Evolutionary conservation across 2,329 filamentous ascomycete species (phyloP).

Genomic region (Chrysoporthe cubensis): DNA sequence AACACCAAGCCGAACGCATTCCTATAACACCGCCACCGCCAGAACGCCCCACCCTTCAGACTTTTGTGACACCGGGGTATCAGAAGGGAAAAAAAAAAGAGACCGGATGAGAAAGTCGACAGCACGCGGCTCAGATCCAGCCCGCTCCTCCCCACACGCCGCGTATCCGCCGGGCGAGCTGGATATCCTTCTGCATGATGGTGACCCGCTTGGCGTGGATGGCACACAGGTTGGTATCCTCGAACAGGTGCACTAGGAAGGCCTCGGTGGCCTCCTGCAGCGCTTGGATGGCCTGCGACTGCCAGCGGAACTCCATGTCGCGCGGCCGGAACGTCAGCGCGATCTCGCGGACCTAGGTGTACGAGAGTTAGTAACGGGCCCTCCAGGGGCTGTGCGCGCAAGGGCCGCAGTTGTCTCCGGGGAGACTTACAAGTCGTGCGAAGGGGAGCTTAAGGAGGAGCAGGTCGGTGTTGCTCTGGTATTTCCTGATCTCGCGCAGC

Average conservation of each 20-base stretch:
- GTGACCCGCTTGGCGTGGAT: constrained; percentile 97
- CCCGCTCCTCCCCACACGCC: constrained; percentile 75
- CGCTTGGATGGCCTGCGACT: constrained; percentile 91
- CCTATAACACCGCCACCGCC: constrained; percentile 6
- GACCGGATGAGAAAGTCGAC: neutral
- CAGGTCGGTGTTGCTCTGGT: constrained; percentile 88
- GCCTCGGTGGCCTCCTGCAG: constrained; percentile 96
- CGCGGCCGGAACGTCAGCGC: constrained; percentile 65
- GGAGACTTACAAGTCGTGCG: constrained; percentile 64
- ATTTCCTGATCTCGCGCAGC: constrained; percentile 86
- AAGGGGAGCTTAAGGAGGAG: constrained; percentile 82
- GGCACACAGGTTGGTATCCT: constrained; percentile 93
- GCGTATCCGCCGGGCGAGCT: constrained; percentile 80
- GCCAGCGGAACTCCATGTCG: constrained; percentile 82
- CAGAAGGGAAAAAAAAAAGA: neutral
- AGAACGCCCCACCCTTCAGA: neutral
- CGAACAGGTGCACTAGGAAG: constrained; percentile 94
- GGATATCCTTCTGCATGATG: constrained; percentile 98
- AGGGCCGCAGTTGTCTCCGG: neutral
- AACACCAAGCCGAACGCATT: neutral
- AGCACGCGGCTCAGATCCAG: constrained; percentile 41
- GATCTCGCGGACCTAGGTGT: constrained; percentile 68
- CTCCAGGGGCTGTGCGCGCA: neutral
- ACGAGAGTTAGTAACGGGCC: neutral
- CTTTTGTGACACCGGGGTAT: constrained; percentile 10